Evolutionary conservation across 306 rosid genomes (phyloP), one percentile per base, ranked within the genome.

Genomic region (Ziziphus jujuba): DNA sequence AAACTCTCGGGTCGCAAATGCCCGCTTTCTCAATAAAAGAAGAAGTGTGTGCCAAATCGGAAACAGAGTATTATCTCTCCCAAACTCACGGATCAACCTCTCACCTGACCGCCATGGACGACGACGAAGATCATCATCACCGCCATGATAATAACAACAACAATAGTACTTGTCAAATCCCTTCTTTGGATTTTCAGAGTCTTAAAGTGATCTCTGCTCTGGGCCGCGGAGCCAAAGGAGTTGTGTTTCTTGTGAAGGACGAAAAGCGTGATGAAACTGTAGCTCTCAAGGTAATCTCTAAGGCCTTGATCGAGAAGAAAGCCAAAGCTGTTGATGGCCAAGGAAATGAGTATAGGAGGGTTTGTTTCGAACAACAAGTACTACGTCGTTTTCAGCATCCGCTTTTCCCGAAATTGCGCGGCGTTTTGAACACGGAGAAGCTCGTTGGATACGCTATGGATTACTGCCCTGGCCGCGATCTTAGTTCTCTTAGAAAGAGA

Each of bases 181-280:
- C 79, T 0, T 48, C 75, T 8, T 59, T 90, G 20, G 82, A 89
- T 65, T 76, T 88, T 23, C 57, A 56, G 14, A 71, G 83, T 9
- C 73, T 93, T 1, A 76, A 69, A 63, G 89, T 86, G 3, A 56
- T 87, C 15, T 78, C 90, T 1, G 91, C 91, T 20, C 86, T 93
- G 31, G 98, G 98, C n/a, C 93, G 97, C 9, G 98, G 98, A 7
- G 98, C 96, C 25, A 88, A 90, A 61, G 98, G 98, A 16, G 91
- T 93, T 9, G 98, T 93, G 53, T 93, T 93, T 56, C 80, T 82
- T 0, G 86, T 88, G n/a, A 58, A 53, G 40, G 63, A 65, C 28
- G 73, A 44, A 3, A 72, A n/a, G 4, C 4, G 38, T 35, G 63
- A 69, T 1, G 75, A 84, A 44, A 75, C 72, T 76, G 25, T 90